Base-by-base conservation (phyloP, 2,329 filamentous ascomycete genomes). In the Shiraia bambusicola region DNA sequence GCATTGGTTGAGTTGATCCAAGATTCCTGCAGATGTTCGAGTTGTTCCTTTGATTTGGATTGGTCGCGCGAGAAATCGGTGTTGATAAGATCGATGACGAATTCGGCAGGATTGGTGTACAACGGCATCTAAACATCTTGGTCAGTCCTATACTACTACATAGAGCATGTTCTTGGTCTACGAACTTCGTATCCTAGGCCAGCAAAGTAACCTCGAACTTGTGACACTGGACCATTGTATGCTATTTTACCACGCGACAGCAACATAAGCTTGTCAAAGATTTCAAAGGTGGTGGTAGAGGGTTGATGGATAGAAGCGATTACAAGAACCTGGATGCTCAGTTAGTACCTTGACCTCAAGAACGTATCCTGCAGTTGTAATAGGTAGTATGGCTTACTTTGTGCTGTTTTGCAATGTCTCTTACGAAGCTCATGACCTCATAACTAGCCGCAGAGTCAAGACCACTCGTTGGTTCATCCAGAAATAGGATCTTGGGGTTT, bases 221-320 rank as follows among this genome's bases (percentile, higher is more conserved):
- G 70, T 6, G 65, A 49, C 1, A 88, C 72, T 0, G 81, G 72
- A 0, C 88, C 89, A 50, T 85, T 88, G 67, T 90, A 94, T 50
- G 84, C 84, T 1, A 83, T 81, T 41, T 76, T 79, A 13, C 88
- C 88, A 3, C 72, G 72, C 0, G 87, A 90, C 0, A 95, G 75
- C 1, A 94, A 76, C 27, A 88, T 72, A 0, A 94, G 72, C 62
- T 87, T 88, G 63, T 94, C 88, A 54, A 94, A 94, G 10, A 90
- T 78, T 48, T 84, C 78, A 56, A 89, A 94, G 0, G 86, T 91
- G 0, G 83, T 78, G 0, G 87, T 87, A 0, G 87, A 92, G 0
- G 89, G 89, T 61, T 94, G 89, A 63, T 94, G 89, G 47, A 94
- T 93, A 28, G 85, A 88, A 3, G 86, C 86, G 45, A 94, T 82